A percentile compares a stretch with the other conserved stretches of the same genome.
Evolutionary conservation across 1,284 basidiomycete genomes (phyloP).

Genomic region (Rhodotorula mucilaginosa): DNA sequence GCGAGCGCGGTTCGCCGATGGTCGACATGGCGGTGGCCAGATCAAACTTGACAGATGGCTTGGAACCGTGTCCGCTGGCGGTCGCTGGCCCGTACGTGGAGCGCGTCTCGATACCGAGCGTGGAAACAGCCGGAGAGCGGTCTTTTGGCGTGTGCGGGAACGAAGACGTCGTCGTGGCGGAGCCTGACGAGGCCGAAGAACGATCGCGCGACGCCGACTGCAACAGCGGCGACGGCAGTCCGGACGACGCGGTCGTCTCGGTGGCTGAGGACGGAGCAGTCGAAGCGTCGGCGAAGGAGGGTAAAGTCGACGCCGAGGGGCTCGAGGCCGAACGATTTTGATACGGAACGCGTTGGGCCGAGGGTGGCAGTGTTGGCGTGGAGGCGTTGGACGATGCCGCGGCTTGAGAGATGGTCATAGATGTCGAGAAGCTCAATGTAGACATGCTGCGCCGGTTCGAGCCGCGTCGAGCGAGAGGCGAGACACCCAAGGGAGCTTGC

Average conservation of each 20-base stretch:
- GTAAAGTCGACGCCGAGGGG: slow-evolving; percentile 14
- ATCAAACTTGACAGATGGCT: slow-evolving; percentile 28
- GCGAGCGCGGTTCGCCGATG: neutral
- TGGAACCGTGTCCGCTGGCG: neutral
- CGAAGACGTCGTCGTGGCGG: slow-evolving; percentile 23
- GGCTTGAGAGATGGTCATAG: slow-evolving; percentile 10
- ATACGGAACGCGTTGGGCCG: slow-evolving; percentile 14
- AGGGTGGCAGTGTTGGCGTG: neutral
- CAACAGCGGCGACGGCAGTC: neutral
- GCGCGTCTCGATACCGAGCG: slow-evolving; percentile 15
- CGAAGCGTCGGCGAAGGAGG: neutral
- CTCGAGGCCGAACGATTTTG: slow-evolving; percentile 30
- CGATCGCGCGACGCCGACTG: slow-evolving; percentile 7
- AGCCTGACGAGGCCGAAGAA: slow-evolving; percentile 28
- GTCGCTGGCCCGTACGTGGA: neutral
- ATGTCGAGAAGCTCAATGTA: slow-evolving; percentile 23
- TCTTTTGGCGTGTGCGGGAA: slow-evolving; percentile 32
- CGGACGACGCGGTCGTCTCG: slow-evolving; percentile 3
- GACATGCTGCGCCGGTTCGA: slow-evolving; percentile 33
- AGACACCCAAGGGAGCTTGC: slow-evolving; percentile 8
- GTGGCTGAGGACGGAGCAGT: neutral
- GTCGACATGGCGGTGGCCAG: slow-evolving; percentile 5
- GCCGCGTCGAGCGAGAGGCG: slow-evolving; percentile 7
- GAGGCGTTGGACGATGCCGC: neutral
- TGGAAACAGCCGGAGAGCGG: slow-evolving; percentile 20